Percentiles rank a stretch among this genome's conserved stretches.
Evolutionary conservation across 2,329 filamentous ascomycete genomes (phyloP).

Genomic region (Fusarium sp.): DNA sequence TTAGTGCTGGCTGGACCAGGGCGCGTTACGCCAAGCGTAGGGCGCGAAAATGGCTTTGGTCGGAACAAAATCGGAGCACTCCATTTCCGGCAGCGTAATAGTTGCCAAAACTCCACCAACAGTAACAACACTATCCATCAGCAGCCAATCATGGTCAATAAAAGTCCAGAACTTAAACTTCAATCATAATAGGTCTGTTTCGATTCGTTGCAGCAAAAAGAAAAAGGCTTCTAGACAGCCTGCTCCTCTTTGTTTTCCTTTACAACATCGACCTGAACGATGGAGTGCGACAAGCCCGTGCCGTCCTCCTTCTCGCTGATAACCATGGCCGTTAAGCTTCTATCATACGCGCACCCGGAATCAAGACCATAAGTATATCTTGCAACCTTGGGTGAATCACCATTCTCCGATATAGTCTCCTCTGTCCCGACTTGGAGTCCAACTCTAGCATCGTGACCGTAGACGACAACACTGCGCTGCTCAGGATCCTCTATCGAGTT

Average conservation of each 20-base stretch:
- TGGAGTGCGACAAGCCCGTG: conserved; percentile 19
- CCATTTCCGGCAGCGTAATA: neutral
- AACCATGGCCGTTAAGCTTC: conserved; percentile 35
- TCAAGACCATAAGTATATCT: conserved; percentile 85
- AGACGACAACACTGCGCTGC: conserved; percentile 74
- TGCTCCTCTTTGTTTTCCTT: neutral
- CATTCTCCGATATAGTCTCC: neutral
- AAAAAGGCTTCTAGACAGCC: no score
- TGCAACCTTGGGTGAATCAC: neutral
- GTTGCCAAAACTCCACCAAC: neutral
- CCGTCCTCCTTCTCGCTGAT: neutral
- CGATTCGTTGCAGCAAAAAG: no score
- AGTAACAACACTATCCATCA: neutral
- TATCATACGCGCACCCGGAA: conserved; percentile 79
- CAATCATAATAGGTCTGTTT: no score
- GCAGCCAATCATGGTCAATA: no score
- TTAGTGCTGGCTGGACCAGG: neutral
- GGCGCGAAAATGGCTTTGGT: conserved; percentile 20
- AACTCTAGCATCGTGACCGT: conserved; percentile 82
- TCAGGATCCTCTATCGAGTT: conserved; percentile 19
- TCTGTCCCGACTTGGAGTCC: conserved; percentile 65
- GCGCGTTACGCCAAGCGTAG: conserved; percentile 11
- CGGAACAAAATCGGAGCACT: conserved; percentile 25
- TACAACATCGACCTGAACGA: conserved; percentile 23
- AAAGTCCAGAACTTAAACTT: no score